Conservation (phyloP, 2,329 filamentous ascomycete genomes). For the Zymoseptoria crescenta region DNA sequence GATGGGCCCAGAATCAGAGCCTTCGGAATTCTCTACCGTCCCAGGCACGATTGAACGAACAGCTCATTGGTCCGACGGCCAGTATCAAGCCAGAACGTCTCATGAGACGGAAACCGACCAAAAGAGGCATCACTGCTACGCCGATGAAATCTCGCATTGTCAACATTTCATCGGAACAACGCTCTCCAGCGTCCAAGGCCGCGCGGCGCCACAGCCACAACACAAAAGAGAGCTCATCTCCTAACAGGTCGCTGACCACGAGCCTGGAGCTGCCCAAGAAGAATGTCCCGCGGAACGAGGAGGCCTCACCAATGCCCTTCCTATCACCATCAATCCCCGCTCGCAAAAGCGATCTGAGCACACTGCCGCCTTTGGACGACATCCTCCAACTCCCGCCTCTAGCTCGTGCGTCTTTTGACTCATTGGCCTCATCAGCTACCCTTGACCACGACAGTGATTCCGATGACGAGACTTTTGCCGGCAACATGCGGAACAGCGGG, state of each 20-base stretch:
- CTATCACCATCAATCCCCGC: constrained; percentile 25
- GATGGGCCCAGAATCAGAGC: constrained; percentile 8
- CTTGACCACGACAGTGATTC: constrained; percentile 28
- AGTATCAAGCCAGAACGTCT: constrained; percentile 1
- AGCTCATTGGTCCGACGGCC: background rate
- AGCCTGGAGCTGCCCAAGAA: constrained; percentile 23
- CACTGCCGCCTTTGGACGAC: constrained; percentile 41
- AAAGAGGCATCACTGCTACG: background rate
- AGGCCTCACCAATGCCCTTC: constrained; percentile 26
- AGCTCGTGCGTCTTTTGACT: constrained; percentile 48
- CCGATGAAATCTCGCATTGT: background rate
- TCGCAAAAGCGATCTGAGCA: constrained; percentile 27
- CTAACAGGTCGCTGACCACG: constrained; percentile 19
- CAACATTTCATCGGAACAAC: background rate
- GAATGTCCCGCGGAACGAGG: constrained; percentile 4
- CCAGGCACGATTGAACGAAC: background rate
- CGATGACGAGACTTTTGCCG: constrained; percentile 59
- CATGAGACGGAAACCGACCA: background rate
- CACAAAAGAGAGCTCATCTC: constrained; percentile 3
- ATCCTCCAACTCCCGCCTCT: constrained; percentile 46
- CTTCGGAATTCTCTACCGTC: background rate
- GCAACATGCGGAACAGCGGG: constrained; percentile 39
- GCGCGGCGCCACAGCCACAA: background rate
- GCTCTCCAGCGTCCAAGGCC: background rate
- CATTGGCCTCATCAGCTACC: constrained; percentile 32